Base-by-base conservation (phyloP, 202 grass and related monocot species). In the Schoenoplectus tabernaemontani region DNA sequence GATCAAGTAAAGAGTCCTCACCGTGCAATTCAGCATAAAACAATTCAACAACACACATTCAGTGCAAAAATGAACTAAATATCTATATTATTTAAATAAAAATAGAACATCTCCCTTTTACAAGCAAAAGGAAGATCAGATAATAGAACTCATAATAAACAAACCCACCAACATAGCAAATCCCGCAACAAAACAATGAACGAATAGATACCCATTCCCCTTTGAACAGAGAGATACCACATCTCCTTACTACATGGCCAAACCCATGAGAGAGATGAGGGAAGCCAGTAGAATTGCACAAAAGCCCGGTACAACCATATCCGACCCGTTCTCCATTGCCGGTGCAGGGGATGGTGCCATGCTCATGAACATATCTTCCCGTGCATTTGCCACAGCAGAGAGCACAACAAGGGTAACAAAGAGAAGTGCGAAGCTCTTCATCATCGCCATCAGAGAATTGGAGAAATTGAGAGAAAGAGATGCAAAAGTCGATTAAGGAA, bases 251-350 rank as follows among this genome's bases (percentile, higher is more conserved):
- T 80, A 44, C 9, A 64, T 39, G 5, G 32, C 66, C 20, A 83
- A 37, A 76, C 63, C 81, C 47, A 76, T 76, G 51, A 76, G 43
- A 19, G 81, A 83, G 15, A 76, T 61, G 38, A 95, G 81, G 79
- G 85, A 95, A 58, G 87, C 85, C 78, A 92, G 22, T 63, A 95
- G 77, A 24, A 86, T 75, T 39, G 85, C 89, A 83, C 87, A 95
- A n/a, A 82, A 79, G 1, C 65, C 85, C 3, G 87, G 92, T 6
- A 33, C 64, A 59, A 84, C 42, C 39, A 17, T 72, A 48, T 61
- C 92, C 4, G 83, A 78, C 0, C 84, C 83, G 67, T 13, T 68
- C 34, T 50, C 17, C 41, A 59, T 33, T 63, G 51, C 32, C 7
- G 89, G 89, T 1, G 87, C 66, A 37, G 72, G 74, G 4, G 70